These are phyloP conservation scores for Anisogramma anomala DNA, from an alignment of 2,329 filamentous ascomycete genomes.

Conservation along the genomic window DNA sequence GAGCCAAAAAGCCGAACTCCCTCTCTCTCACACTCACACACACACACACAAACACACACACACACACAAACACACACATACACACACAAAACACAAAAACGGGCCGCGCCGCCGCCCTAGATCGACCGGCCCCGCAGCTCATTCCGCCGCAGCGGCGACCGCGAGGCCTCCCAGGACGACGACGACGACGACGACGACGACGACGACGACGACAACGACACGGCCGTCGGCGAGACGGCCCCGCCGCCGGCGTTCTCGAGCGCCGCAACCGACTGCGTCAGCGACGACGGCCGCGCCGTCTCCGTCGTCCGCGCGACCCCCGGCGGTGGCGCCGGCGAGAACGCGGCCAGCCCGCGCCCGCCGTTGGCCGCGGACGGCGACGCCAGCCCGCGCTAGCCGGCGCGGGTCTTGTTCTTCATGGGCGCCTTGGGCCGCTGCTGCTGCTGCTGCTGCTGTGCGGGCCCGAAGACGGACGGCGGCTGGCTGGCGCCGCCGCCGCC, in stretches of 20 bases:
- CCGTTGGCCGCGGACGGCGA: conserved; percentile 2
- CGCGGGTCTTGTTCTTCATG: conserved; percentile 5
- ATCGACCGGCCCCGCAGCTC: neutral
- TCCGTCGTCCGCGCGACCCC: conserved; percentile 5
- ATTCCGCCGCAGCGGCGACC: neutral
- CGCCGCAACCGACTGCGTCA: conserved; percentile 10
- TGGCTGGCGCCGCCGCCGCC: neutral
- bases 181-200: neutral
- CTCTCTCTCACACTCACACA: too few relatives aligned
- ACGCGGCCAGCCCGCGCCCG: neutral
- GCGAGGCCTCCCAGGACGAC: neutral
- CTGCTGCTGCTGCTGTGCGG: neutral
- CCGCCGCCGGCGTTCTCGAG: neutral
- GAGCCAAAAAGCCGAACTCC: too few relatives aligned
- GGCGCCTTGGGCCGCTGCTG: neutral
- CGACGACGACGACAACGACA: neutral
- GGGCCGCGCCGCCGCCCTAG: neutral
- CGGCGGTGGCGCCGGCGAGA: neutral
- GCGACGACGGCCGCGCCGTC: conserved; percentile 5
- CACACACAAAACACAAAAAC: too few relatives aligned
- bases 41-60: too few relatives aligned
- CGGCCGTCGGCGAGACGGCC: too few relatives aligned
- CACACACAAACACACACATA: too few relatives aligned
- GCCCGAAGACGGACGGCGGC: neutral
- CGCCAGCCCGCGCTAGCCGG: conserved; percentile 12